Percentiles rank a stretch among this genome's conserved stretches.
Conservation (phyloP, 1,139 yeast genomes). For the Yamadazyma kanchanaburiensis region DNA sequence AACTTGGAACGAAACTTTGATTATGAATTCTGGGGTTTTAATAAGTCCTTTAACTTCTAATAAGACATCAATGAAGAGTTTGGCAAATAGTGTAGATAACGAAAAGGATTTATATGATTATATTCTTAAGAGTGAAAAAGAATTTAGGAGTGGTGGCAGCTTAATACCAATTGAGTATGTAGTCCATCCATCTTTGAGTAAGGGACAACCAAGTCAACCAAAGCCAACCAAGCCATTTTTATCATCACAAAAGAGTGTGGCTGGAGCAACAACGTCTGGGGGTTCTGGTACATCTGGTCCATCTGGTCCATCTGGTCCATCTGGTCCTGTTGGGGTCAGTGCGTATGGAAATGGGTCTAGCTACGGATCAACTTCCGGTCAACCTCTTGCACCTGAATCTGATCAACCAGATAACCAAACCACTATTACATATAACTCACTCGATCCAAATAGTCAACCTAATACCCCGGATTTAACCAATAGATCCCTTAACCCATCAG, state of each 20-base stretch:
- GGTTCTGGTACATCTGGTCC: not conserved
- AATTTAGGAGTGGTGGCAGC: constrained; percentile 28
- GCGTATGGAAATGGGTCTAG: not conserved
- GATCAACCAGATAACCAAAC: constrained; percentile 7
- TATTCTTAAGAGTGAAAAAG: constrained; percentile 47
- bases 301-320: not conserved
- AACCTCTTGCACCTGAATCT: too few relatives aligned
- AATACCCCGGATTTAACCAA: constrained; percentile 32
- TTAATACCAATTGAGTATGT: constrained; percentile 71
- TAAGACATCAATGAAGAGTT: constrained; percentile 65
- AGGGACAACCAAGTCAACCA: constrained; percentile 15
- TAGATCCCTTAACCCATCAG: constrained; percentile 27
- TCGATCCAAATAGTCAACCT: constrained; percentile 36
- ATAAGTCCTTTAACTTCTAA: constrained; percentile 63
- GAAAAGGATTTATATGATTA: constrained; percentile 78
- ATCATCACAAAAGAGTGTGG: constrained; percentile 16
- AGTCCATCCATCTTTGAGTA: constrained; percentile 68
- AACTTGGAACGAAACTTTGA: constrained; percentile 78
- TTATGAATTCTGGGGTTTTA: constrained; percentile 81
- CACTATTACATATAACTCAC: constrained; percentile 23
- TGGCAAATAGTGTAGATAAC: constrained; percentile 76
- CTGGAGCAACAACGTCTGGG: too few relatives aligned
- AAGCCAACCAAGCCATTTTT: constrained; percentile 38
- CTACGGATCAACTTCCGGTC: too few relatives aligned
- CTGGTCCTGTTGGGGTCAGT: not conserved